Percentiles rank a stretch among this genome's conserved stretches.
Conservation (phyloP, 805 yeast genomes). For the Barnettozyma populi region DNA sequence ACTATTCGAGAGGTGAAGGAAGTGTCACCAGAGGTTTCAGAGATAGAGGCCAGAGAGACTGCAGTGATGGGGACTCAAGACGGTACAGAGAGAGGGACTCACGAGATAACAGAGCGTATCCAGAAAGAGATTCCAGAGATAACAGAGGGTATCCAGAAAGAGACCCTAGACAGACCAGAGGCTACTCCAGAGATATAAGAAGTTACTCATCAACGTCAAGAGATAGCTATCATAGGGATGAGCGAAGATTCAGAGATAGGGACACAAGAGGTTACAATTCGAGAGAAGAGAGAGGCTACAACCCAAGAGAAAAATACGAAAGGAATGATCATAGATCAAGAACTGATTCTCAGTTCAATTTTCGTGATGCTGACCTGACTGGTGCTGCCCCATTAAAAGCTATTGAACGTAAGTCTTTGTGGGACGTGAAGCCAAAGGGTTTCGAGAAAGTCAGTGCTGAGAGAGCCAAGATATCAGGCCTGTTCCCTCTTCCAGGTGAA, state of each 20-base stretch:
- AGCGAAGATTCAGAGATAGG: conserved; percentile 9
- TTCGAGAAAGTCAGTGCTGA: conserved; percentile 71
- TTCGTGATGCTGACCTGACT: conserved; percentile 28
- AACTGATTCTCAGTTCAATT: not conserved
- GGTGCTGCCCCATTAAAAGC: conserved; percentile 44
- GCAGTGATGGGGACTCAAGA: not conserved
- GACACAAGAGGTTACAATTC: conserved; percentile 9
- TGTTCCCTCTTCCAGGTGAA: conserved; percentile 71
- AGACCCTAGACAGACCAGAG: not conserved
- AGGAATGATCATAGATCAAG: conserved; percentile 5
- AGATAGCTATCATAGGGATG: conserved; percentile 4
- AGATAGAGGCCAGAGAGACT: conserved; percentile 8
- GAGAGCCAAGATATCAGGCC: conserved; percentile 71
- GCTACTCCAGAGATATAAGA: conserved; percentile 4
- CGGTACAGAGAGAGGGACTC: not conserved
- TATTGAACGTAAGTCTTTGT: conserved; percentile 46
- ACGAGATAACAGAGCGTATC: no score
- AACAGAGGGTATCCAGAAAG: not conserved
- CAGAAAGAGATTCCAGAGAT: no score
- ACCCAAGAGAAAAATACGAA: not conserved
- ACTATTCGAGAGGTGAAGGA: conserved; percentile 2
- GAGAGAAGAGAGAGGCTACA: conserved; percentile 5
- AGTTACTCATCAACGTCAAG: not conserved
- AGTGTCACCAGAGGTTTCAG: not conserved
- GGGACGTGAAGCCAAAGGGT: conserved; percentile 72